phyloP scores from a whole-genome alignment of 2,329 filamentous ascomycete genomes.

The Corinectria fuckeliana region DNA sequence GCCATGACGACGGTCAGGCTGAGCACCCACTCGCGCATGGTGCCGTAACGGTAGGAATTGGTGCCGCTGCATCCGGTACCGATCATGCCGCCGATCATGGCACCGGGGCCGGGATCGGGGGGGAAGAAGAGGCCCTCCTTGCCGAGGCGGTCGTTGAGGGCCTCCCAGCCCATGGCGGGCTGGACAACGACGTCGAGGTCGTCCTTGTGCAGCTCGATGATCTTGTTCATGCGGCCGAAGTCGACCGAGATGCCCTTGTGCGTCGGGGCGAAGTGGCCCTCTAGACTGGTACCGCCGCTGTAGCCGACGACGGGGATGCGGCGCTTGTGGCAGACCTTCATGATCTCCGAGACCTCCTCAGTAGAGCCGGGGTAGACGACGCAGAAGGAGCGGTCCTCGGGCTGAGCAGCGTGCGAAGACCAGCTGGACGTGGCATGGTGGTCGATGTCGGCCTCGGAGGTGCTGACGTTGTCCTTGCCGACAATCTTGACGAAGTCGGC shows the following conservation, averaged over 20 bases:
- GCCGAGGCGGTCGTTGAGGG: constrained; percentile 77
- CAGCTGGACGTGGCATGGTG: constrained; percentile 67
- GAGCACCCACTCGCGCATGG: constrained; percentile 94
- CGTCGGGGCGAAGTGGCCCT: constrained; percentile 87
- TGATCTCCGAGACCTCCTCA: constrained; percentile 83
- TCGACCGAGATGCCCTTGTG: constrained; percentile 85
- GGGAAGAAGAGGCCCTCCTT: constrained; percentile 86
- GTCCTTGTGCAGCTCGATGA: constrained; percentile 77
- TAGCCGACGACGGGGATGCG: constrained; percentile 86
- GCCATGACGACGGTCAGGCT: constrained; percentile 87
- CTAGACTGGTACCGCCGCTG: constrained; percentile 86
- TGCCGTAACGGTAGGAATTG: constrained; percentile 91
- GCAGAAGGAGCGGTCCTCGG: constrained; percentile 65
- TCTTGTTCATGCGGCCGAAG: constrained; percentile 83
- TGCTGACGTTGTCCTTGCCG: constrained; percentile 70
- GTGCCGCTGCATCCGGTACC: constrained; percentile 78
- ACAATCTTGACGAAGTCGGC: constrained; percentile 70
- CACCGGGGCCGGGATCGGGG: constrained; percentile 87
- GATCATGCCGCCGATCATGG: constrained; percentile 91
- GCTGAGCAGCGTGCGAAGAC: constrained; percentile 63
- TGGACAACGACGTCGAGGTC: constrained; percentile 80
- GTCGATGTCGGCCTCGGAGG: constrained; percentile 59
- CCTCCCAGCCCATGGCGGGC: constrained; percentile 86
- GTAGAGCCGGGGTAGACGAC: constrained; percentile 80
- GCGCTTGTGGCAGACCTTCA: constrained; percentile 85